phyloP scores from a whole-genome alignment of 225 moss, liverwort and hornwort species.

The Physcomitrium patens region DNA sequence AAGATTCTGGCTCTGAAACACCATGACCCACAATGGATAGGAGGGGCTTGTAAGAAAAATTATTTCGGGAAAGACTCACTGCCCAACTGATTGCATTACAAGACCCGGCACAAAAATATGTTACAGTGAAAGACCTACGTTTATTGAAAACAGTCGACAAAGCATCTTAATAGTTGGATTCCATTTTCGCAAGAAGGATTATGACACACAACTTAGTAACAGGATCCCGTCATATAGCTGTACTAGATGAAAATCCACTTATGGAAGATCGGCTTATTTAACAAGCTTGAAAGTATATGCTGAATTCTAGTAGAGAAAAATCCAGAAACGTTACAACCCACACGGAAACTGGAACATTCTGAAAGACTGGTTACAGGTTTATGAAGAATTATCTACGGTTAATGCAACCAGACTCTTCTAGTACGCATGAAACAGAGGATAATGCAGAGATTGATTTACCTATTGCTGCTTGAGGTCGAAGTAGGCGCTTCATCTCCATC shows the following conservation, averaged over 20 bases:
- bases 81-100: conserved; percentile 8
- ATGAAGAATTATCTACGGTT: not conserved
- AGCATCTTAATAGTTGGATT: conserved; percentile 13
- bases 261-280: no score
- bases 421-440: not conserved
- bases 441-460: conserved; percentile 38
- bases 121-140: not conserved
- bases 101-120: not conserved
- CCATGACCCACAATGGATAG: conserved; percentile 30
- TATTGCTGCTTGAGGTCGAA: conserved; percentile 54
- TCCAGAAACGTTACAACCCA: not conserved
- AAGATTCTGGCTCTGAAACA: conserved; percentile 80
- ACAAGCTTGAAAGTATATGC: not conserved
- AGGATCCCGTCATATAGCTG: no score
- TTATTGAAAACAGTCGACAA: conserved; percentile 8
- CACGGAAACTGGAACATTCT: not conserved
- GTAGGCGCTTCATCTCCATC: conserved; percentile 57
- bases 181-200: not conserved
- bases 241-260: no score
- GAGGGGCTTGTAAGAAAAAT: not conserved
- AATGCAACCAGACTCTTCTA: conserved; percentile 15
- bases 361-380: conserved; percentile 14
- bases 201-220: not conserved
- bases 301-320: not conserved
- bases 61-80: not conserved